Evolutionary conservation across 352 stramenopile genomes (phyloP), one percentile per base, ranked within the genome.

Genomic region (Pythium biforme): DNA sequence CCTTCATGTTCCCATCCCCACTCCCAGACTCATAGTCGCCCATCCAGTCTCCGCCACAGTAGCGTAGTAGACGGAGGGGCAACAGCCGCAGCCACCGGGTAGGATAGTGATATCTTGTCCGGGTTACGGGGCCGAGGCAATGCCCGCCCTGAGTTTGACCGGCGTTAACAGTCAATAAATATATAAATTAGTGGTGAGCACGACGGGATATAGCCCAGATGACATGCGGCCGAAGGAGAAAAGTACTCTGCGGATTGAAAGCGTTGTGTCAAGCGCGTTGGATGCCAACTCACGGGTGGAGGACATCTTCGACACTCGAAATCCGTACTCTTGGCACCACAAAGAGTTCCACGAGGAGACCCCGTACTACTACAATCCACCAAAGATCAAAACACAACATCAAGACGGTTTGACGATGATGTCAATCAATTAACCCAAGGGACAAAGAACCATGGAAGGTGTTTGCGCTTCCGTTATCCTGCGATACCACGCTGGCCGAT

Each of bases 321-420:
- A 57, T 15, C 51, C 51, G 1, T 46, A 48, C 51, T 22, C n/a
- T 4, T 57, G 51, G 51, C 43, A 23, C 5, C 51, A 33, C 19
- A 33, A 29, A 9, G 20, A 57, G 25, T 57, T 57, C 34, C 51
- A 47, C 51, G 51, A 57, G 26, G 22, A 57, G 9, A 48, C 31
- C n/a, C 31, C 33, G 23, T 57, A 48, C 51, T 25, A 29, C 19
- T 33, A 57, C 51, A 23, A 57, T 23, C 51, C 31, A 47, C 51
- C 33, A 10, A 29, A 57, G 34, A 34, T 57, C 12, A n/a, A 20
- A 22, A 47, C 15, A 4, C n/a, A 29, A 11, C 12, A 22, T 17
- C 12, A 57, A 12, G 40, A 34, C 12, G 33, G 22, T 5, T 34
- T 47, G 10, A 26, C 9, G 4, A 37, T 9, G 17, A 47, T 41